Percentiles rank a stretch among this genome's conserved stretches.
Evolutionary conservation across 257 asterid genomes (phyloP).

Genomic region (Mitragyna speciosa): DNA sequence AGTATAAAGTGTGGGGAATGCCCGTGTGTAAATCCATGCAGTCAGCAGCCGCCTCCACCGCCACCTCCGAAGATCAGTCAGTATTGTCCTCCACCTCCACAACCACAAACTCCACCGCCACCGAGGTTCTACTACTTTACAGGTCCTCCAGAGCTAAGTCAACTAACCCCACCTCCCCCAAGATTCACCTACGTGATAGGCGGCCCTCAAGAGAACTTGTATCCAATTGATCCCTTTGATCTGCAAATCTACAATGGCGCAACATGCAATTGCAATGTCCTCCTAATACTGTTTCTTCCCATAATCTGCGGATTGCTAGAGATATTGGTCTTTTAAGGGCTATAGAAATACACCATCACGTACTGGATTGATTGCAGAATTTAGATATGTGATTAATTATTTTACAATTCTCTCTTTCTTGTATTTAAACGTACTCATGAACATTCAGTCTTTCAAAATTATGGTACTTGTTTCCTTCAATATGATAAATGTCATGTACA

Average conservation of each 20-base stretch:
- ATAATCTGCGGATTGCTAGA: constrained; percentile 25
- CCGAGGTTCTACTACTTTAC: constrained; percentile 34
- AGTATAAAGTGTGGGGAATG: constrained; percentile 71
- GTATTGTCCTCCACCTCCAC: constrained; percentile 17
- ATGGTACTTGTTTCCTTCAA: neutral
- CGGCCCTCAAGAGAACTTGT: constrained; percentile 19
- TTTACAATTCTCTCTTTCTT: neutral
- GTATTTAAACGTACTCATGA: neutral
- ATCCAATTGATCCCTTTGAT: constrained; percentile 40
- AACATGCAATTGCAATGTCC: constrained; percentile 9
- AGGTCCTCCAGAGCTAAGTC: constrained; percentile 12
- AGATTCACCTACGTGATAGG: constrained; percentile 36
- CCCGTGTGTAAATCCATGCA: constrained; percentile 59
- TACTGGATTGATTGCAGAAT: too few relatives aligned
- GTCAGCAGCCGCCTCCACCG: constrained; percentile 33
- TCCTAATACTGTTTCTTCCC: constrained; percentile 12
- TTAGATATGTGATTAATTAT: too few relatives aligned
- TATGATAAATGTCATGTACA: neutral
- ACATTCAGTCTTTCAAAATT: neutral
- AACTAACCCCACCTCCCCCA: constrained; percentile 19
- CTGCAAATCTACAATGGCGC: constrained; percentile 32
- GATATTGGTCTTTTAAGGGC: constrained; percentile 7
- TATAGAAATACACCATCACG: neutral
- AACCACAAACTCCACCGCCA: constrained; percentile 21
- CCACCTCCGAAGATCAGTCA: constrained; percentile 6